Conservation (phyloP, 1,139 yeast genomes). For the Geotrichum fermentans region DNA sequence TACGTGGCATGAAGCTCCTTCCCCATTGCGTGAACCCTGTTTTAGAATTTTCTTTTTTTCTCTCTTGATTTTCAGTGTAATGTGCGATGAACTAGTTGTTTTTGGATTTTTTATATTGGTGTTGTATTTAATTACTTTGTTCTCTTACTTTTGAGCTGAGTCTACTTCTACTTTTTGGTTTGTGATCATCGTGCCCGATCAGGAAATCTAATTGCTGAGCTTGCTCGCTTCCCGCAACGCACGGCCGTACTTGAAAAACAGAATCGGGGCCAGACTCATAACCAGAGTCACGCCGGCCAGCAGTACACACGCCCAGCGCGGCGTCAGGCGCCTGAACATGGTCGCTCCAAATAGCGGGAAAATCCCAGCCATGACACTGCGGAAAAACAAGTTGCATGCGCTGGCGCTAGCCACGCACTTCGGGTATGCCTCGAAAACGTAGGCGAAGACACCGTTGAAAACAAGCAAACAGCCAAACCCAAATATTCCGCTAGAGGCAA, state of each 20-base stretch:
- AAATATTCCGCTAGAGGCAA: conserved; percentile 47
- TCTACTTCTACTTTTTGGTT: too few species aligned
- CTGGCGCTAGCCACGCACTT: conserved; percentile 55
- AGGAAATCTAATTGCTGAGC: background rate
- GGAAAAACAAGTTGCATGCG: conserved; percentile 59
- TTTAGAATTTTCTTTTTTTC: background rate
- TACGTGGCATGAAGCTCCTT: background rate
- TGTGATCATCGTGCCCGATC: background rate
- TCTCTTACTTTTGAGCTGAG: too few species aligned
- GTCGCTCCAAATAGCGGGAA: conserved; percentile 61
- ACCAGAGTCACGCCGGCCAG: conserved; percentile 46
- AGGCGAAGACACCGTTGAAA: conserved; percentile 45
- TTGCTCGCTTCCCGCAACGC: conserved; percentile 36
- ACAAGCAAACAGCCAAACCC: conserved; percentile 52
- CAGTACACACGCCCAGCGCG: conserved; percentile 45
- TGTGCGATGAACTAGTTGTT: too few species aligned
- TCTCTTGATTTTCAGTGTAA: too few species aligned
- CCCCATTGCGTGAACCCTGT: too few species aligned
- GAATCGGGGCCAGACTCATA: conserved; percentile 52
- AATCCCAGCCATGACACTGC: conserved; percentile 57
- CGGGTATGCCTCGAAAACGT: conserved; percentile 51
- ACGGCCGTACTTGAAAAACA: conserved; percentile 48
- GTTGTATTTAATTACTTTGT: background rate
- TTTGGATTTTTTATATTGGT: background rate
- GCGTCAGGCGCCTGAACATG: conserved; percentile 46